These are phyloP conservation scores for Termitomyces sp. DNA, from an alignment of 768 basidiomycete species.

Conservation along the genomic window DNA sequence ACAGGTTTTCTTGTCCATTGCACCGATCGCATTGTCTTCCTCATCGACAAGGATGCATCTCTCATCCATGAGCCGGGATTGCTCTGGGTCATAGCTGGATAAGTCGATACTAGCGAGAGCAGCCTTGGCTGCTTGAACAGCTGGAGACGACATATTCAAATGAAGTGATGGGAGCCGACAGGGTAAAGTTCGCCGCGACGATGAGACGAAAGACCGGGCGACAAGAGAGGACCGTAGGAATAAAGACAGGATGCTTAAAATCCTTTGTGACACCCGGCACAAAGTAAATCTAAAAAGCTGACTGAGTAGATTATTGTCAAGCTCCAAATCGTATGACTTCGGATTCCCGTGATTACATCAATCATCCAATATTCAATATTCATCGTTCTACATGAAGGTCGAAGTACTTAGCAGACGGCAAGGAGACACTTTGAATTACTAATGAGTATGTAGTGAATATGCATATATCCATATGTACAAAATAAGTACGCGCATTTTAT, in stretches of 20 bases:
- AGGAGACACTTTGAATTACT: too few relatives aligned
- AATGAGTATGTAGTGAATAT: too few relatives aligned
- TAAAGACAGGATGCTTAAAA: conserved; percentile 3
- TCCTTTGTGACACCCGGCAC: not conserved
- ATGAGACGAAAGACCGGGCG: not conserved
- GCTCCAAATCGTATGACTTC: conserved; percentile 5
- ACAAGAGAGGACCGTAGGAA: not conserved
- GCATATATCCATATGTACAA: too few relatives aligned
- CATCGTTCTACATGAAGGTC: too few relatives aligned
- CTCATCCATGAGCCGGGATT: conserved; percentile 95
- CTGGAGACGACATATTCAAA: conserved; percentile 56
- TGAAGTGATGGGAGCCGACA: conserved; percentile 1
- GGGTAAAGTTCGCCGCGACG: not conserved
- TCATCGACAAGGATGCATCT: conserved; percentile 90
- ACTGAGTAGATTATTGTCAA: conserved; percentile 7
- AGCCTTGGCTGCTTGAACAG: conserved; percentile 57
- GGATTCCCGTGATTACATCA: not conserved
- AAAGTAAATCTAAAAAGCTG: conserved; percentile 8
- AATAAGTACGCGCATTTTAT: not conserved
- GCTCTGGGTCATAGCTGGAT: conserved; percentile 84
- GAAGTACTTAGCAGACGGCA: too few relatives aligned
- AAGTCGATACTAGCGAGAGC: conserved; percentile 75
- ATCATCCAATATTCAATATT: not conserved
- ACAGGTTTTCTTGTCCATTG: conserved; percentile 97
- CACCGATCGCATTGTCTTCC: conserved; percentile 79